phyloP scores from a whole-genome alignment of 75 land plant genomes.

The Ceratopteris richardii region DNA sequence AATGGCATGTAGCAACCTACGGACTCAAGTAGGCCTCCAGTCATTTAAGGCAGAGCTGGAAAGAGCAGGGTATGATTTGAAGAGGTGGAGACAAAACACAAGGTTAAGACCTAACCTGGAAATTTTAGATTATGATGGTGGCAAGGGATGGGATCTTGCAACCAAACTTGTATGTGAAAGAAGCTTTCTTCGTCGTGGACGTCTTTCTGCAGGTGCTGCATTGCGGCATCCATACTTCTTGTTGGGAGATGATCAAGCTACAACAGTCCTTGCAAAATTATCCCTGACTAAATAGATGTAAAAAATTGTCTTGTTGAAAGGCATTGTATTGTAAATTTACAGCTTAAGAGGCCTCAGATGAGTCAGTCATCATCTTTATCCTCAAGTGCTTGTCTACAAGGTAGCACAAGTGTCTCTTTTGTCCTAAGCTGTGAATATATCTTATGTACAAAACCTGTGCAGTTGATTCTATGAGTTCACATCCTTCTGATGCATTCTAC shows the following conservation, averaged over 20 bases:
- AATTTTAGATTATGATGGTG: constrained; percentile 79
- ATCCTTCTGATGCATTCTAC: too few species aligned
- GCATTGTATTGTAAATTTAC: too few species aligned
- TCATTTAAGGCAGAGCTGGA: constrained; percentile 72
- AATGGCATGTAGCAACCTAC: constrained; percentile 74
- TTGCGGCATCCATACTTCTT: constrained; percentile 91
- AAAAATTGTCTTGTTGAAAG: too few species aligned
- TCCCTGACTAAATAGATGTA: constrained; percentile 26
- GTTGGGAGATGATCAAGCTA: constrained; percentile 83
- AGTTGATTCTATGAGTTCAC: too few species aligned
- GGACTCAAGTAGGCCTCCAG: constrained; percentile 62
- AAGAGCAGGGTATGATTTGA: constrained; percentile 58
- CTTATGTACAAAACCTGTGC: too few species aligned
- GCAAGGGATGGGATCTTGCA: constrained; percentile 93
- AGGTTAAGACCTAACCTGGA: constrained; percentile 62
- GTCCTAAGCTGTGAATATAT: too few species aligned
- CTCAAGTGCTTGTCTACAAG: too few species aligned
- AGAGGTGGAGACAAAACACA: constrained; percentile 72
- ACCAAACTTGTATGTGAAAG: constrained; percentile 76
- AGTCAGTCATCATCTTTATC: too few species aligned
- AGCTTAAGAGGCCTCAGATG: too few species aligned
- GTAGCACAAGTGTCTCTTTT: too few species aligned
- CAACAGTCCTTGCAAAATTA: constrained; percentile 65
- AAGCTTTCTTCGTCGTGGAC: constrained; percentile 51
- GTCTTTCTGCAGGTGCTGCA: constrained; percentile 94